Conservation (phyloP, 108 stramenopile species). For the Conticribra weissflogii region DNA sequence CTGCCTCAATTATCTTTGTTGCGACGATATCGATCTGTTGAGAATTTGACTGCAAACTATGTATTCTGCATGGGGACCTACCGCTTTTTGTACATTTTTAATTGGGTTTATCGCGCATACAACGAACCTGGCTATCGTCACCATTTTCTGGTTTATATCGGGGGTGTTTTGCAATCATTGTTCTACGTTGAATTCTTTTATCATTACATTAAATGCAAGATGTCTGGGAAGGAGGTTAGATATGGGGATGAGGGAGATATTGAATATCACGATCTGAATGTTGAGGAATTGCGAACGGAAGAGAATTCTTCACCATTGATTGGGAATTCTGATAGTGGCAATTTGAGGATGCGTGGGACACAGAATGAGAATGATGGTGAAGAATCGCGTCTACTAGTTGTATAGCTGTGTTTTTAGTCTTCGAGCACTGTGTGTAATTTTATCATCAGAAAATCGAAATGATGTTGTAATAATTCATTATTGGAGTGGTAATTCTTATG, state of each 20-base stretch:
- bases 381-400: not conserved
- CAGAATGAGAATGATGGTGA: not conserved
- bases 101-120: slow-evolving; percentile 96
- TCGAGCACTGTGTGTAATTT: not conserved
- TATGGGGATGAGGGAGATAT: slow-evolving; percentile 5
- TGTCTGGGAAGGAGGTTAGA: slow-evolving; percentile 77
- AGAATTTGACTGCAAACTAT: slow-evolving; percentile 98
- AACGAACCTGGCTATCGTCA: slow-evolving; percentile 91
- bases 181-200: slow-evolving; percentile 99
- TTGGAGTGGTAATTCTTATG: too few relatives aligned
- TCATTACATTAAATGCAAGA: slow-evolving; percentile 90
- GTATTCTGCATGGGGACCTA: slow-evolving; percentile 98
- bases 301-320: not conserved
- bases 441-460: not conserved
- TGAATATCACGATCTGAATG: not conserved
- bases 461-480: not conserved
- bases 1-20: slow-evolving; percentile 97
- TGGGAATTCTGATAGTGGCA: not conserved
- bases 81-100: slow-evolving; percentile 96
- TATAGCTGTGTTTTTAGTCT: not conserved
- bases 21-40: slow-evolving; percentile 95
- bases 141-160: slow-evolving; percentile 93
- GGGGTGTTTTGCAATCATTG: slow-evolving; percentile 94
- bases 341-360: not conserved
- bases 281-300: not conserved